Conservation (phyloP, 345 rosid genomes). For the Citrus sp. region DNA sequence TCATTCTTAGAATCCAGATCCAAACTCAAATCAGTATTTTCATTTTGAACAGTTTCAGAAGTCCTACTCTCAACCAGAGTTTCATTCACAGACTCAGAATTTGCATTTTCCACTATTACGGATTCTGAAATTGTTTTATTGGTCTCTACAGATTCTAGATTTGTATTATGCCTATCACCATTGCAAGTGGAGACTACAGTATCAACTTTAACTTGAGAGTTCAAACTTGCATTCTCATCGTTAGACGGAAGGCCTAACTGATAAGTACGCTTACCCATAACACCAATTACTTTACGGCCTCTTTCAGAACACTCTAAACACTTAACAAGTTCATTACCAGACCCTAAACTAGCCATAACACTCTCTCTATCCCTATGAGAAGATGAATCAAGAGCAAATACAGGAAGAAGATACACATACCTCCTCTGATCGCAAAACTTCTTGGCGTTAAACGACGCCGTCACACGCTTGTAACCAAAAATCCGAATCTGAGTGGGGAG, state of each 20-base stretch:
- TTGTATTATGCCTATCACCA: conserved; percentile 10
- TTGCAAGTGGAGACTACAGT: conserved; percentile 15
- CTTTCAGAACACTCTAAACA: conserved; percentile 83
- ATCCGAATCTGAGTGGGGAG: conserved; percentile 66
- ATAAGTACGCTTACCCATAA: conserved; percentile 56
- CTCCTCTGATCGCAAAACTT: conserved; percentile 88
- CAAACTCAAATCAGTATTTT: conserved; percentile 13
- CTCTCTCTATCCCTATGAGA: conserved; percentile 82
- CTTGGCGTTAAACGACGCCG: conserved; percentile 74
- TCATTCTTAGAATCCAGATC: conserved; percentile 8
- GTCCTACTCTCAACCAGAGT: neutral
- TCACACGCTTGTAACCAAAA: conserved; percentile 77
- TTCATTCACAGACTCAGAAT: neutral
- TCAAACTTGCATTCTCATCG: conserved; percentile 17
- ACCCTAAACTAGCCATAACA: conserved; percentile 71
- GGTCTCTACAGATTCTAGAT: conserved; percentile 4
- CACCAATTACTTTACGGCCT: conserved; percentile 73
- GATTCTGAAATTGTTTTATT: conserved; percentile 7
- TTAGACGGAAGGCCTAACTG: conserved; percentile 35
- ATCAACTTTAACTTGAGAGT: conserved; percentile 17
- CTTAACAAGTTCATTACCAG: conserved; percentile 62
- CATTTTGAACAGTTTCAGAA: conserved; percentile 10
- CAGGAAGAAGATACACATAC: conserved; percentile 88
- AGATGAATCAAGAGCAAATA: conserved; percentile 75
- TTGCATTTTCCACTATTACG: neutral